Base-by-base conservation (phyloP, 805 yeast genomes). In the Schwanniomyces yamadae region DNA sequence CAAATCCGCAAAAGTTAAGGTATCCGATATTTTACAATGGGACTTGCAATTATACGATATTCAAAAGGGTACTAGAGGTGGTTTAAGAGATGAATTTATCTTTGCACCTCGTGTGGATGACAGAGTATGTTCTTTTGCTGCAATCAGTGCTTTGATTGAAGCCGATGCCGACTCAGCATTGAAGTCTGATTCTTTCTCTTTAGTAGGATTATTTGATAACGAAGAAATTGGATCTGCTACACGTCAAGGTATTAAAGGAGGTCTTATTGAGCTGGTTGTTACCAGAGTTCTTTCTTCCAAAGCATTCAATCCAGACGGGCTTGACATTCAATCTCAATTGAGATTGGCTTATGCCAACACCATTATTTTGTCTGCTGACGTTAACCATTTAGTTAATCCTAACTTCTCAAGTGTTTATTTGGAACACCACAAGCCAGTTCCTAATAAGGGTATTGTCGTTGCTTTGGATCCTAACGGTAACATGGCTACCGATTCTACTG, bases 211-310 rank as follows among this genome's bases (percentile, higher is more conserved):
- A 45, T 83, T 76, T 49, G 93, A 85, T 52, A 78, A 83, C 55
- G 96, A 87, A 61, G 96, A 87, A 62, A 75, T 87, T 38, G 95
- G 95, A 7, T 82, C 91, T 5, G 73, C 78, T 23, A 72, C 88
- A 4, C 77, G 91, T 59, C 86, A 81, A 48, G 95, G 96, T 49
- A 89, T 89, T 32, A 77, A 77, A 51, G 91, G 95, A 46, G 87
- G 86, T 15, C 59, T 85, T 32, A 60, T 84, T 34, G 89, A 85
- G 56, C 55, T 77, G 40, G 71, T 75, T n/a, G 71, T 85, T 13
- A 69, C 71, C 22, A 75, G 95, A 42, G 77, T 73, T 19, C 52
- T 75, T 31, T 52, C 63, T 4, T 51, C 69, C 5, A 48, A 49
- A 24, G 40, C 50, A 39, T 52, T 46, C 41, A 47, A 49, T 28